phyloP scores from a whole-genome alignment of 148 eudicot species.

The Cornus suecica region DNA sequence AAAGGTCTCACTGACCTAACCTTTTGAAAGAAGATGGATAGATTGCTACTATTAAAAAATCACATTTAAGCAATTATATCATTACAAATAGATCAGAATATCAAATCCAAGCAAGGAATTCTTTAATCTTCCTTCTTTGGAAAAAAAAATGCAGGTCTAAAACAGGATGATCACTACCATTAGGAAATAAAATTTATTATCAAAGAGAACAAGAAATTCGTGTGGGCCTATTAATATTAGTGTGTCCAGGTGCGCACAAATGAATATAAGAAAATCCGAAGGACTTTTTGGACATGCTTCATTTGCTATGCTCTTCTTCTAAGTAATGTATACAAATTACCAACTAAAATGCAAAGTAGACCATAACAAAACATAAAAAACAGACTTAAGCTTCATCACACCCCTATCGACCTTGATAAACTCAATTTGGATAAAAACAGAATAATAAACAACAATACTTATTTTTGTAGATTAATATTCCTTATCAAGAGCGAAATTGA shows the following conservation, averaged over 20 bases:
- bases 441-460: too few relatives aligned
- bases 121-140: not conserved
- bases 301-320: too few relatives aligned
- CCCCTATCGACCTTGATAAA: not conserved
- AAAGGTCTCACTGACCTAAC: not conserved
- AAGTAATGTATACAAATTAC: not conserved
- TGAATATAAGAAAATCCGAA: too few relatives aligned
- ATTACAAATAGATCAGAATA: not conserved
- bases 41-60: too few relatives aligned
- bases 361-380: too few relatives aligned
- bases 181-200: too few relatives aligned
- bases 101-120: not conserved
- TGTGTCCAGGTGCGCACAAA: not conserved
- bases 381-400: not conserved
- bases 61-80: not conserved
- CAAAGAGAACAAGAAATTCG: not conserved
- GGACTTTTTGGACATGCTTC: too few relatives aligned
- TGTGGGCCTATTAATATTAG: not conserved
- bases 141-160: not conserved
- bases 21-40: not conserved
- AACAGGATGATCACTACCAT: not conserved
- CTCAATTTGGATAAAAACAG: not conserved
- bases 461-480: too few relatives aligned
- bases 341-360: not conserved
- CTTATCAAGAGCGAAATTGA: too few relatives aligned